Evolutionary conservation across 1,139 yeast genomes (phyloP).

Genomic region (Hansenula anomala): DNA sequence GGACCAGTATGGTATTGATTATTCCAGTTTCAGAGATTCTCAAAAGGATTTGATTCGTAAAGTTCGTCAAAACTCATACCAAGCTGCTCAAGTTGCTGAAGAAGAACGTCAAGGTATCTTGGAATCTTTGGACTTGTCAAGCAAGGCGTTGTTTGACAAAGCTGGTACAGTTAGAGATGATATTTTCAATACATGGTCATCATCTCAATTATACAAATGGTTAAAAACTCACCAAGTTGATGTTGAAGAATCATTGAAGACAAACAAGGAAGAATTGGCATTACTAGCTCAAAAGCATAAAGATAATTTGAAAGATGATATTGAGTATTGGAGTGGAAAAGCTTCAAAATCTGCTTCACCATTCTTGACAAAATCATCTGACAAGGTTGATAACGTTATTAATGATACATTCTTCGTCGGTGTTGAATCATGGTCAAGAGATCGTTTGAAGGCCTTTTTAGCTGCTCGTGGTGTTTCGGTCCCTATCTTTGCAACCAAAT

Average conservation of each 20-base stretch:
- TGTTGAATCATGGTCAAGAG: constrained; percentile 43
- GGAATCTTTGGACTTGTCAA: constrained; percentile 33
- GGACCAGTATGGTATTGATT: constrained; percentile 38
- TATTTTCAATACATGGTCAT: constrained; percentile 44
- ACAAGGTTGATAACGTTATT: constrained; percentile 28
- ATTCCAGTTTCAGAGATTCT: constrained; percentile 31
- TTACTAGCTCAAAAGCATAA: constrained; percentile 34
- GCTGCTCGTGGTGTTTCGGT: constrained; percentile 45
- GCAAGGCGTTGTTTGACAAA: constrained; percentile 34
- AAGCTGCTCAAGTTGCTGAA: constrained; percentile 31
- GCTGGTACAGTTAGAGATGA: constrained; percentile 38
- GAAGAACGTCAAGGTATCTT: constrained; percentile 37
- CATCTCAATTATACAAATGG: constrained; percentile 43
- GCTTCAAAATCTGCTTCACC: constrained; percentile 29
- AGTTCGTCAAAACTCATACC: constrained; percentile 38
- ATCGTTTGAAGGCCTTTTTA: constrained; percentile 45
- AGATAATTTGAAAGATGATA: constrained; percentile 30
- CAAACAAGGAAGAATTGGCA: constrained; percentile 32
- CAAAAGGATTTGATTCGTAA: constrained; percentile 38
- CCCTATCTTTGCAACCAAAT: constrained; percentile 41
- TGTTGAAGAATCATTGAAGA: constrained; percentile 29
- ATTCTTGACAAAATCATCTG: constrained; percentile 26
- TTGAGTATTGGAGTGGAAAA: constrained; percentile 32
- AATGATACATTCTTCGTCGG: constrained; percentile 43
- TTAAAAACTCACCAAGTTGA: constrained; percentile 38